phyloP scores from a whole-genome alignment of 345 rosid genomes.

The Aurinia saxatilis region DNA sequence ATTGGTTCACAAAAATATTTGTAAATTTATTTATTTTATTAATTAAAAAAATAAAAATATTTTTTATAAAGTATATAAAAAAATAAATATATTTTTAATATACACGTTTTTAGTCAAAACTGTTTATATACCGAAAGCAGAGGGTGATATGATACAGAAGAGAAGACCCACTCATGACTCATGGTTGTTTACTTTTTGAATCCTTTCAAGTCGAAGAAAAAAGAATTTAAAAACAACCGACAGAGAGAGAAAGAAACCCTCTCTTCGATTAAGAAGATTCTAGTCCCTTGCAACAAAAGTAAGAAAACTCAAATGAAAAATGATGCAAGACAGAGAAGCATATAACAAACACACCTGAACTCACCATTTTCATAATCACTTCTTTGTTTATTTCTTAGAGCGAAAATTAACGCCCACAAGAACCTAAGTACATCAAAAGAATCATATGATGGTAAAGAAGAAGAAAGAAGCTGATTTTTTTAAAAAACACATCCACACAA shows the following conservation, averaged over 20 bases:
- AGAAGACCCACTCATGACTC: constrained; percentile 23
- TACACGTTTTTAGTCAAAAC: too few species aligned
- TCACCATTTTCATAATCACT: constrained; percentile 22
- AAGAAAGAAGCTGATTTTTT: constrained; percentile 35
- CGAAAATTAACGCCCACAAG: constrained; percentile 29
- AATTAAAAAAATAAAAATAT: too few species aligned
- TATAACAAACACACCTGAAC: background rate
- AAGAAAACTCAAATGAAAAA: background rate
- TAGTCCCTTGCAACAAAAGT: constrained; percentile 18
- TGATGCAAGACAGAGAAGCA: background rate
- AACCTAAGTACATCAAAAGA: constrained; percentile 85
- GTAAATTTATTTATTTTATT: too few species aligned
- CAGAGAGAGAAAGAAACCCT: constrained; percentile 24
- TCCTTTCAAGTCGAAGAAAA: background rate
- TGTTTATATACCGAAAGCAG: too few species aligned
- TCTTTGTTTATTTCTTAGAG: constrained; percentile 42
- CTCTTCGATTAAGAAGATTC: background rate
- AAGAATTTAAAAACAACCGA: constrained; percentile 1
- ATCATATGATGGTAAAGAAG: constrained; percentile 39
- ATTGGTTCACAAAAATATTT: too few species aligned
- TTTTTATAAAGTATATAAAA: too few species aligned
- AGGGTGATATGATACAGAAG: too few species aligned
- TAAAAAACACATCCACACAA: constrained; percentile 62
- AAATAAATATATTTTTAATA: too few species aligned
- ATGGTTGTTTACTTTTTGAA: constrained; percentile 9